Evolutionary conservation across 345 rosid genomes (phyloP), one percentile per base, ranked within the genome.

Genomic region (Melaleuca alternifolia): DNA sequence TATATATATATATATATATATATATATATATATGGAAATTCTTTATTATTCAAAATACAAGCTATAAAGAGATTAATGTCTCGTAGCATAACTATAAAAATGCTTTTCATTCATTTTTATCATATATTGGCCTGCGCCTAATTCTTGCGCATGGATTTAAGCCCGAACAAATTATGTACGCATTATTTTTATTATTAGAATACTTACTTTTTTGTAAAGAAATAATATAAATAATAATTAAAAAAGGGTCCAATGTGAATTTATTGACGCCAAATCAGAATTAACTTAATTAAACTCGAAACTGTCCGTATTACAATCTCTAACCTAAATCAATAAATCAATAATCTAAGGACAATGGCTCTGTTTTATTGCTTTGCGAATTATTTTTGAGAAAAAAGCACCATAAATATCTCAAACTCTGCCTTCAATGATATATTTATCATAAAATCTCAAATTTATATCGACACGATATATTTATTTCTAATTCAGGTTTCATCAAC

Each of bases 101-200:
- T 54, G n/a, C 7, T 59, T 59, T 11, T 57, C n/a, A 2, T 5
- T 1, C 30, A 15, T 8, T 7, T 2, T 30, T 65, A 30, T 30
- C 5, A 15, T 62, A 26, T 5, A 11, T 57, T 26, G 65, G 65
- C 16, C 0, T 26, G 33, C 33, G 8, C 7, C 2, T 11, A 57
- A 11, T 15, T 57, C 5, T 2, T 0, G 5, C 0, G 4, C 4
- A n/a, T 59, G 37, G n/a, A 33, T 6, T 59, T 33, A 26, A 6
- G 71, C 71, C 14, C 3, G 8, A 59, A 59, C 44, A 65, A 16
- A 30, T 8, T 65, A 16, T 33, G 9, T 33, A 0, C 46, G 2
- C 33, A 16, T 18, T 4, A 3, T 33, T 10, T 33, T 7, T 0
- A 71, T 37, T 59, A 26, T 50, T 12, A 51, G 23, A 18, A 13